Evolutionary conservation across 257 asterid genomes (phyloP), one percentile per base, ranked within the genome.

Genomic region (Nyctanthes arbortristis): DNA sequence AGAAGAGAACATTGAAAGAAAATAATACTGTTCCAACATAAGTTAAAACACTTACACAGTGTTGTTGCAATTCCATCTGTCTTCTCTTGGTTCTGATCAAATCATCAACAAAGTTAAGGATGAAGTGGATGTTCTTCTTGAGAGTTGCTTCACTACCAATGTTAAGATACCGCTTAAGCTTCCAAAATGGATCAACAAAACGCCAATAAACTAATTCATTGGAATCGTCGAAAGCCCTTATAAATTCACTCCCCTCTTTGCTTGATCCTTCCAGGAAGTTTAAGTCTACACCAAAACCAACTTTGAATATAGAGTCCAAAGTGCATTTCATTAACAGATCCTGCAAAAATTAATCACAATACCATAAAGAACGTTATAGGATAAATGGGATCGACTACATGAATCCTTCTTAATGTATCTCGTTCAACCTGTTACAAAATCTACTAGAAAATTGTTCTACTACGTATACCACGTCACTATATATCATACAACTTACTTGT

Each of bases 221-320:
- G 1, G 97, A 79, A 63, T 88, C 88, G 76, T 91, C 97, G 40
- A 88, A 84, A n/a, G 94, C 96, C 78, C 79, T 81, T 61, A 75
- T 88, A 30, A 88, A 85, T 36, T 71, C 32, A 29, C 57, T 77
- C 25, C 86, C 89, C 59, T 81, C 85, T 45, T 65, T 78, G 33
- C 81, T 75, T 45, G 90, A 79, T 68, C 86, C 91, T 10, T 78
- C 68, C 16, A 87, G n/a, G 72, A 88, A 82, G 45, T 89, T 81
- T 36, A 89, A 65, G 37, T 87, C 97, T 0, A 85, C 87, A 62
- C 92, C 97, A 52, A 91, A 88, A 6, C 91, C 97, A 74, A 91
- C 96, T 79, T 80, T 85, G 75, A 87, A 91, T 54, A 89, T 85
- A 0, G 96, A 87, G 47, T 91, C 96, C 63, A 87, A 73, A 3